These are phyloP conservation scores for Zygnema cylindricum DNA, from an alignment of 139 green algal genomes.

Conservation along the genomic window DNA sequence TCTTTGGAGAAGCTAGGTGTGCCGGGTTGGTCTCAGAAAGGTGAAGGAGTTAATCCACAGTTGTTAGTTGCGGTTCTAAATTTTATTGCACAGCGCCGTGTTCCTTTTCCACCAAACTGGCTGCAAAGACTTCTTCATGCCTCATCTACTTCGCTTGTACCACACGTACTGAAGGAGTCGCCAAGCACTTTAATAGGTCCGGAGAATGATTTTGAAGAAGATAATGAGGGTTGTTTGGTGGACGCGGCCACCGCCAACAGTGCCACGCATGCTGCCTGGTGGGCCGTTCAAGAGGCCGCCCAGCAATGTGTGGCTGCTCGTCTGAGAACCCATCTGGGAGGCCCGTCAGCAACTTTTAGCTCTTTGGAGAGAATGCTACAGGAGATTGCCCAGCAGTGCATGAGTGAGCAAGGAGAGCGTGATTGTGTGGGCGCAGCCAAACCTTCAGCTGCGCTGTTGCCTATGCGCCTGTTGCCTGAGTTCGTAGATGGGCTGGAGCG, in stretches of 20 bases:
- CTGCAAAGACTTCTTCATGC: conserved; percentile 41
- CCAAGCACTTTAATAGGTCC: not conserved
- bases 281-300: conserved; percentile 36
- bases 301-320: conserved; percentile 23
- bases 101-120: conserved; percentile 28
- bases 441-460: conserved; percentile 1
- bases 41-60: conserved; percentile 7
- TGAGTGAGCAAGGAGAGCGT: conserved; percentile 7
- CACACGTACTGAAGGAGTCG: not conserved
- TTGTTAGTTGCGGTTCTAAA: conserved; percentile 40
- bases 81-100: conserved; percentile 34
- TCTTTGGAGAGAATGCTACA: conserved; percentile 68
- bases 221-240: not conserved
- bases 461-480: conserved; percentile 46
- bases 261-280: conserved; percentile 14
- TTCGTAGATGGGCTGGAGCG: conserved; percentile 62
- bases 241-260: conserved; percentile 19
- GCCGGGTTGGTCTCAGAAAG: not conserved
- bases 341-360: conserved; percentile 75
- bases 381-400: conserved; percentile 1
- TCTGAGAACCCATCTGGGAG: conserved; percentile 71
- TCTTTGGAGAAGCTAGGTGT: not conserved
- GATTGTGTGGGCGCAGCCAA: conserved; percentile 16
- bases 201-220: not conserved
- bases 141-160: not conserved